Conservation (phyloP, 2,329 filamentous ascomycete genomes). For the Colletotrichum limetticola region DNA sequence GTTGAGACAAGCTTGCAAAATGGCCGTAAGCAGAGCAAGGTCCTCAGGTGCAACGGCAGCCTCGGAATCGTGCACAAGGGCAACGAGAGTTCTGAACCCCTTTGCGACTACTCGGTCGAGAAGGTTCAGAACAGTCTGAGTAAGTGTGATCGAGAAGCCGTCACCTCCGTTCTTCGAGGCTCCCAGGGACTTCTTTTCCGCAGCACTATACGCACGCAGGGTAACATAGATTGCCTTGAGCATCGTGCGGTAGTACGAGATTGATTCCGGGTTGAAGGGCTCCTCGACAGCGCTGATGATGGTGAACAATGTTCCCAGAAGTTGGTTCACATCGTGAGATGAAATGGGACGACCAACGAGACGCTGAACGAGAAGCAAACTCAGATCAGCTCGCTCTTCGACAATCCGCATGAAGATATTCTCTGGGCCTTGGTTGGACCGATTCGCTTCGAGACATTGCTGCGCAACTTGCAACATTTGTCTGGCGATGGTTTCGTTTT, state of each 20-base stretch:
- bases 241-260: slow-evolving; percentile 83
- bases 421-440: slow-evolving; percentile 76
- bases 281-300: slow-evolving; percentile 65
- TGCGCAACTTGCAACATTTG: slow-evolving; percentile 80
- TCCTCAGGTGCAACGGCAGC: slow-evolving; percentile 77
- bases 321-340: slow-evolving; percentile 61
- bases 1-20: slow-evolving; percentile 85
- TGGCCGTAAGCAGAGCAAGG: slow-evolving; percentile 86
- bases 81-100: slow-evolving; percentile 84
- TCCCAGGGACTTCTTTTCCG: slow-evolving; percentile 41
- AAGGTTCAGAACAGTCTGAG: slow-evolving; percentile 79
- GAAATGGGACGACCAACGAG: slow-evolving; percentile 70
- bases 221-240: slow-evolving; percentile 88
- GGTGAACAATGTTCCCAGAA: slow-evolving; percentile 61
- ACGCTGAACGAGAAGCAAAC: slow-evolving; percentile 83
- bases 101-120: slow-evolving; percentile 81
- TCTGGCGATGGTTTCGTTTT: slow-evolving; percentile 66
- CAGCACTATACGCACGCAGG: slow-evolving; percentile 71
- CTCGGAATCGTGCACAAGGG: slow-evolving; percentile 82
- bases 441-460: slow-evolving; percentile 83
- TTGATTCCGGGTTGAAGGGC: slow-evolving; percentile 62
- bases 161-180: slow-evolving; percentile 40
- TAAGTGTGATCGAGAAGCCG: slow-evolving; percentile 55
- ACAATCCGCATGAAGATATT: slow-evolving; percentile 84
- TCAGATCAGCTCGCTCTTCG: slow-evolving; percentile 80